Percentiles rank a stretch among this genome's conserved stretches.
These are phyloP conservation scores for Lojkania enalia DNA, from an alignment of 2,329 filamentous ascomycete genomes.

Conservation along the genomic window DNA sequence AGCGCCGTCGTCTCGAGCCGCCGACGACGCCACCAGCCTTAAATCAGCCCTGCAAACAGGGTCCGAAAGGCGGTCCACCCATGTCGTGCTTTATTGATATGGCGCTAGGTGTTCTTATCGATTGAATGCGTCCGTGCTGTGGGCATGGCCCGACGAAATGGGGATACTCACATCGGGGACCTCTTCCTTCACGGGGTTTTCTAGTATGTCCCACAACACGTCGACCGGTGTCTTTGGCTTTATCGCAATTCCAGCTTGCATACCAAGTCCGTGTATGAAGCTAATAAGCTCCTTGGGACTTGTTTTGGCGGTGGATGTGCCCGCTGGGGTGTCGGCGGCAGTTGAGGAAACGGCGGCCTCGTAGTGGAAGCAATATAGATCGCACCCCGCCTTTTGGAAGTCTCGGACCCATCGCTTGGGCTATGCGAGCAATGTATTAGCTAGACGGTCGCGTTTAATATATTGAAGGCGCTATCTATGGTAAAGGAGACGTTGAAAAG, in stretches of 20 bases:
- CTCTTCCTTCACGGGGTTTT: constrained; percentile 71
- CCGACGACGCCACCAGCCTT: constrained; percentile 27
- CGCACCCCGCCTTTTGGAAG: constrained; percentile 90
- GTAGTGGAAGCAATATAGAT: constrained; percentile 99
- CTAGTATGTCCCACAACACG: constrained; percentile 88
- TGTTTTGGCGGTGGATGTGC: constrained; percentile 70
- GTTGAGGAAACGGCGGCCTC: constrained; percentile 86
- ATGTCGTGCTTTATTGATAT: constrained; percentile 18
- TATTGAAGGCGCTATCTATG: constrained; percentile 14
- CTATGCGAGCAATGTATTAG: constrained; percentile 50
- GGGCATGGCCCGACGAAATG: constrained; percentile 8
- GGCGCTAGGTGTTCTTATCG: constrained; percentile 18
- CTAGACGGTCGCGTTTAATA: constrained; percentile 11
- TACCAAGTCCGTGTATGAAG: constrained; percentile 85
- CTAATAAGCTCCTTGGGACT: constrained; percentile 81
- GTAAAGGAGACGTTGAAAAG: constrained; percentile 8
- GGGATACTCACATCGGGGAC: constrained; percentile 77
- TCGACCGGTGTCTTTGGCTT: constrained; percentile 91
- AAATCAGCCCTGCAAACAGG: constrained; percentile 14
- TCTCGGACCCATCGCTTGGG: constrained; percentile 98
- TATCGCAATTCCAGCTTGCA: constrained; percentile 92
- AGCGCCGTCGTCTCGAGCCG: constrained; percentile 37
- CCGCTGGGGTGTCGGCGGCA: constrained; percentile 78
- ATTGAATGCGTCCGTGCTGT: no score
- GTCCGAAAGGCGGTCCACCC: constrained; percentile 18